Percentiles rank a stretch among this genome's conserved stretches.
Conservation (phyloP, 2,329 filamentous ascomycete genomes). For the Akanthomyces dipterigenus region DNA sequence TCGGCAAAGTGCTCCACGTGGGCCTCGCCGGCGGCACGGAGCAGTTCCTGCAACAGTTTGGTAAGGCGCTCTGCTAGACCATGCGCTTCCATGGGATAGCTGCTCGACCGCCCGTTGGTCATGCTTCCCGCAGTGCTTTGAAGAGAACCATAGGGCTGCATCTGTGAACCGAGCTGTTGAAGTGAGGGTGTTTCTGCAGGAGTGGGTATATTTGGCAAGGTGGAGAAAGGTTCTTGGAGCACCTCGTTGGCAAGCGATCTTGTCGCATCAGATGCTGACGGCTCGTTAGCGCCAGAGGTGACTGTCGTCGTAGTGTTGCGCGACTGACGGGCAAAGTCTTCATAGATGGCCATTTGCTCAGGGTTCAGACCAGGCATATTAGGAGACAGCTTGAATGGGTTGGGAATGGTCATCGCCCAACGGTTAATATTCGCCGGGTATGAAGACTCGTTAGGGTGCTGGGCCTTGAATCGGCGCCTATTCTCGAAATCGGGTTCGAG, state of each 20-base stretch:
- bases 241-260: slow-evolving; percentile 57
- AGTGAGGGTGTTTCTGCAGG: slow-evolving; percentile 53
- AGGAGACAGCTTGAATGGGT: slow-evolving; percentile 82
- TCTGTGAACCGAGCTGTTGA: slow-evolving; percentile 44
- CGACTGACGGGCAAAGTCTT: slow-evolving; percentile 86
- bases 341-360: slow-evolving; percentile 92
- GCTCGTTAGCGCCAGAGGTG: slow-evolving; percentile 31
- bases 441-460: slow-evolving; percentile 76
- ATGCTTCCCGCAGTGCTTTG: slow-evolving; percentile 31
- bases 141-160: slow-evolving; percentile 50
- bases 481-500: slow-evolving; percentile 74
- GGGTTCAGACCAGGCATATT: slow-evolving; percentile 66
- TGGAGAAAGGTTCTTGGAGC: slow-evolving; percentile 54
- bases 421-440: slow-evolving; percentile 75
- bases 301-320: slow-evolving; percentile 53
- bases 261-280: slow-evolving; percentile 54
- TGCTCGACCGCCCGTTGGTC: slow-evolving; percentile 44
- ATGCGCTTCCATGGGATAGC: slow-evolving; percentile 45
- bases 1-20: slow-evolving; percentile 54
- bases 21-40: slow-evolving; percentile 45
- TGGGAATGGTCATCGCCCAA: slow-evolving; percentile 90
- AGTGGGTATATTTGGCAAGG: slow-evolving; percentile 51
- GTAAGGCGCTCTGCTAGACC: slow-evolving; percentile 48
- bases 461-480: slow-evolving; percentile 66
- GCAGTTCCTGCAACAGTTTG: slow-evolving; percentile 52